Base-by-base conservation (phyloP, 2,329 filamentous ascomycete species). In the Fusarium sublunatum region DNA sequence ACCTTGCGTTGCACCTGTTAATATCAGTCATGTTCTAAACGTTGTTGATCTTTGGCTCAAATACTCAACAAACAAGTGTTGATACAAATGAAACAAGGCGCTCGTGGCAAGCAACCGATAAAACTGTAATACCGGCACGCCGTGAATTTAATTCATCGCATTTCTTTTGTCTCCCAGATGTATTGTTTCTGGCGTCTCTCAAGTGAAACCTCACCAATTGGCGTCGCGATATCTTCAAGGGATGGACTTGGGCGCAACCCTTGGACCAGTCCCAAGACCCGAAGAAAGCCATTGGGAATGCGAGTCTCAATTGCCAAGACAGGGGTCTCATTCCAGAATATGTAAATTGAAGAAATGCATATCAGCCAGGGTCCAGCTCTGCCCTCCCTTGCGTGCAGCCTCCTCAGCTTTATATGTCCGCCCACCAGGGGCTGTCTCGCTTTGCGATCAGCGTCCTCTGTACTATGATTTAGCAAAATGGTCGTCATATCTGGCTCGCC, bases 301-400 rank as follows among this genome's bases (percentile, higher is more conserved):
- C 38, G 6, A 29, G 43, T 49, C 24, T 44, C 39, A 6, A 39
- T 42, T 34, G 31, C 15, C 41, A 48, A 48, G 56, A 54, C 52
- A 65, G 61, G 61, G 61, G 19, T 52, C 44, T 51, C 61, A 65
- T 65, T 65, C 57, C 61, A 53, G 26, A 38, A 47, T 36, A 13
- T 34, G 19, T 6, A 34, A 8, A 34, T 25, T 29, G 15, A 44
- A 29, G 39, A 25, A 38, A 47, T 40, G 40, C 19, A 53, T 58
- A 10, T 28, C 41, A 15, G 5, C 34, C 41, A 24, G 22, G 46
- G 38, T 22, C 34, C 19, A 34, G 12, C 15, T n/a, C 15, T 13
- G 15, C 15, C 6, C 47, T 65, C 61, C 61, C 61, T 65, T 65
- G 61, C 61, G 47, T 58, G 19, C 35, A 6, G 12, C 26, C n/a